Evolutionary conservation across 2,329 filamentous ascomycete species (phyloP), one percentile per base, ranked within the genome.

Genomic region (Phialophora macrospora): DNA sequence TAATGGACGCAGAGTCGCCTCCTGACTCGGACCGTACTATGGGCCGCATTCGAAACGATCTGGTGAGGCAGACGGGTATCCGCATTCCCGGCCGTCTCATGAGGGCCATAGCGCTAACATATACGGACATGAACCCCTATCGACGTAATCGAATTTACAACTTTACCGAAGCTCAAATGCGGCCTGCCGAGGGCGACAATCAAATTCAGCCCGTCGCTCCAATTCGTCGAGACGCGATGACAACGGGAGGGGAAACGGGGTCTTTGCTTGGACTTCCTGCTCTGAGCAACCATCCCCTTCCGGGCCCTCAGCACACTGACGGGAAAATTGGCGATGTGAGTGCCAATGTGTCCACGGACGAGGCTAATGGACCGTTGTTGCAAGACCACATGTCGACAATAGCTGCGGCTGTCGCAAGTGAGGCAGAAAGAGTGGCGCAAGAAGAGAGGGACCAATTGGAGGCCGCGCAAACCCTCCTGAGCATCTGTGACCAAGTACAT

Each of bases 141-240:
- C 41, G 32, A 7, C 32, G 32, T 44, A 14, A 24, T 44, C 34
- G 24, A 17, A 44, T 57, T 6, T 17, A 26, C 4, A 41, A 30
- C 34, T 49, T 59, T 24, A n/a, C 56, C 12, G 57, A 60, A 60
- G 46, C 44, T 38, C 24, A 52, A 34, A 60, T 60, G 57, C 20
- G n/a, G 7, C 57, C 57, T 26, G 20, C n/a, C 3, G 28, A 48
- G 28, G 8, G 4, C 9, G 57, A 60, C 26, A 5, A 1, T 51
- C 57, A 60, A 30, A 48, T 59, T 9, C 56, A 59, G 17, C 38
- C 41, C 1, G 56, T 59, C 6, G 20, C 9, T 6, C 26, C 56
- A 11, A n/a, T 34, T 32, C 56, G 56, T 48, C n/a, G 24, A 30
- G 22, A 57, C 20, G 24, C 30, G 14, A 3, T 32, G 20, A 26